Conservation (phyloP, 2,329 filamentous ascomycete species). For the Scedosporium apiospermum region DNA sequence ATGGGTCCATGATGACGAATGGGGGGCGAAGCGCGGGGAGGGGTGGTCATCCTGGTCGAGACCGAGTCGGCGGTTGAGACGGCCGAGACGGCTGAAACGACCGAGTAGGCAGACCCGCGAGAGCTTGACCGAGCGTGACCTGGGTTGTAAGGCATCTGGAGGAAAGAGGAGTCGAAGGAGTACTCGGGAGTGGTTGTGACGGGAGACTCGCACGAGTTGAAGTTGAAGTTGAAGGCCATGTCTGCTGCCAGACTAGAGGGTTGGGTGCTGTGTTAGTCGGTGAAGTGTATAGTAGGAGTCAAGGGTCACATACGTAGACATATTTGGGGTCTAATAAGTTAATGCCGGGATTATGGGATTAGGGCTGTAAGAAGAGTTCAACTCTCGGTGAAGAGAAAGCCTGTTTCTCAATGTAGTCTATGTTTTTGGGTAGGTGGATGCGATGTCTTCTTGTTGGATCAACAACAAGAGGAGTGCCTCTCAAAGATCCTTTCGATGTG, state of each 20-base stretch:
- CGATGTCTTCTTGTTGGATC: not conserved
- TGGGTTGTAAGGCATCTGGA: conserved; percentile 43
- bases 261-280: conserved; percentile 12
- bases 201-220: conserved; percentile 39
- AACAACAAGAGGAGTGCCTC: not conserved
- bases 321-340: conserved; percentile 9
- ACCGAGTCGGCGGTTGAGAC: conserved; percentile 50
- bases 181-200: conserved; percentile 35
- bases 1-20: conserved; percentile 71
- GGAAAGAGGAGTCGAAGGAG: conserved; percentile 46
- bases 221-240: conserved; percentile 53
- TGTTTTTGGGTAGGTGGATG: not conserved
- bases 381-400: conserved; percentile 1
- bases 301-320: conserved; percentile 24
- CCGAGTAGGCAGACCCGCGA: conserved; percentile 52
- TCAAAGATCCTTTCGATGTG: too few species aligned
- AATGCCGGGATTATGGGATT: not conserved
- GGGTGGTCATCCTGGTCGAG: conserved; percentile 56
- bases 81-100: conserved; percentile 31
- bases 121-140: conserved; percentile 55
- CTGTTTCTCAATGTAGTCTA: not conserved
- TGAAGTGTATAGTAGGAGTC: not conserved
- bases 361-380: conserved; percentile 1
- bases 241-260: conserved; percentile 48
- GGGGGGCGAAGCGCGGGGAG: conserved; percentile 54